A percentile compares a stretch with the other conserved stretches of the same genome.
Evolutionary conservation across 768 basidiomycete genomes (phyloP).

Genomic region (Russula ochroleuca): DNA sequence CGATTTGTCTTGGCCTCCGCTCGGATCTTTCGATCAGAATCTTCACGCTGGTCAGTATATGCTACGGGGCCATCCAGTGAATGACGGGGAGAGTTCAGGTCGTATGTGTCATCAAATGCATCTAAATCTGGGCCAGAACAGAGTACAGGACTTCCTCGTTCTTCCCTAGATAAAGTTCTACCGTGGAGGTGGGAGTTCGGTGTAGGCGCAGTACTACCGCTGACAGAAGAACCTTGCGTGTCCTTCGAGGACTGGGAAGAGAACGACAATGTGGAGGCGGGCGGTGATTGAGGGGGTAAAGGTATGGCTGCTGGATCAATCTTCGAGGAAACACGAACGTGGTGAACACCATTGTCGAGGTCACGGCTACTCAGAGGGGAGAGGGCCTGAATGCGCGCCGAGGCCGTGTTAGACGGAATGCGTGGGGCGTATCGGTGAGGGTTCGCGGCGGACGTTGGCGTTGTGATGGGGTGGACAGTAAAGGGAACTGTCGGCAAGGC

Average conservation of each 20-base stretch:
- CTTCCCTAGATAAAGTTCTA: neutral
- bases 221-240: conserved; percentile 38
- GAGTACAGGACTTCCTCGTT: neutral
- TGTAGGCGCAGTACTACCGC: conserved; percentile 40
- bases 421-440: conserved; percentile 43
- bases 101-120: conserved; percentile 8
- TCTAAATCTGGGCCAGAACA: neutral
- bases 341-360: conserved; percentile 35
- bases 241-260: conserved; percentile 59
- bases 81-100: conserved; percentile 11
- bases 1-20: conserved; percentile 81
- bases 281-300: conserved; percentile 67
- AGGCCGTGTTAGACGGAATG: conserved; percentile 14
- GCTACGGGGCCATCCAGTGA: conserved; percentile 3
- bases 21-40: conserved; percentile 51
- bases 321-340: conserved; percentile 33
- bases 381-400: conserved; percentile 25
- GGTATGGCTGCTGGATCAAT: conserved; percentile 56
- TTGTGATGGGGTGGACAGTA: conserved; percentile 50
- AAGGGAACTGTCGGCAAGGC: conserved; percentile 13
- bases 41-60: conserved; percentile 22
- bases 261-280: conserved; percentile 64
- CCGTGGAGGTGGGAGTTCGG: conserved; percentile 42
- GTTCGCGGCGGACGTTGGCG: conserved; percentile 51
- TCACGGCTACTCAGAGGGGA: conserved; percentile 29